Evolutionary conservation across 495 filamentous ascomycete genomes (phyloP).

Genomic region (Talaromyces proteolyticus): DNA sequence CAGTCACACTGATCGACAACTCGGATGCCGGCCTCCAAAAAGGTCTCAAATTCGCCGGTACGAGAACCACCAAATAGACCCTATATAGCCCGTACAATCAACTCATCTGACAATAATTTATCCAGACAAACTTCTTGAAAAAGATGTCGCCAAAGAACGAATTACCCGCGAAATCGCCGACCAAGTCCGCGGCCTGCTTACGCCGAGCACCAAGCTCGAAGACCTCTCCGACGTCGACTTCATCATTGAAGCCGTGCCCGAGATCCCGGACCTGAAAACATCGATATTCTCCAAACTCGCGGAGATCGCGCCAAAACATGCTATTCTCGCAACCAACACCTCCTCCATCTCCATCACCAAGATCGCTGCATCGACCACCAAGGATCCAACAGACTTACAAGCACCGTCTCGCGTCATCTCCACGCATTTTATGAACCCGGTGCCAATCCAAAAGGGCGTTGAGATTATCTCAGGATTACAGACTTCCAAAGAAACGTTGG

Average conservation of each 20-base stretch:
- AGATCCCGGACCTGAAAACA: slow-evolving; percentile 82
- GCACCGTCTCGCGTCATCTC: slow-evolving; percentile 84
- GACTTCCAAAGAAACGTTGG: slow-evolving; percentile 74
- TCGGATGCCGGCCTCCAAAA: slow-evolving; percentile 87
- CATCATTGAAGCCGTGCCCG: slow-evolving; percentile 95
- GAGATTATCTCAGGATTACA: slow-evolving; percentile 95
- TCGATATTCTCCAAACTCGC: slow-evolving; percentile 84
- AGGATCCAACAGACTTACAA: slow-evolving; percentile 69
- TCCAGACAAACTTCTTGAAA: slow-evolving; percentile 82
- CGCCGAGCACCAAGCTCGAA: slow-evolving; percentile 66
- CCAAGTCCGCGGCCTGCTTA: slow-evolving; percentile 59
- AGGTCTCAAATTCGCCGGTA: slow-evolving; percentile 85
- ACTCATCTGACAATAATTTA: background rate
- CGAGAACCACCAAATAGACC: slow-evolving; percentile 3
- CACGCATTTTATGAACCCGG: slow-evolving; percentile 99
- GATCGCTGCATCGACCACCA: slow-evolving; percentile 80
- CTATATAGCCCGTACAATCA: background rate
- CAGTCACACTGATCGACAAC: slow-evolving; percentile 82
- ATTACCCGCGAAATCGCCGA: slow-evolving; percentile 76
- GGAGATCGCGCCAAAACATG: slow-evolving; percentile 74
- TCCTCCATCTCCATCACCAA: slow-evolving; percentile 96
- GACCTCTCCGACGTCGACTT: slow-evolving; percentile 86
- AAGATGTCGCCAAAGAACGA: slow-evolving; percentile 80
- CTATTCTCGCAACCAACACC: slow-evolving; percentile 95
- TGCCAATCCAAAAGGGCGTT: slow-evolving; percentile 93